Base-by-base conservation (phyloP, 257 asterid species). In the Fraxinus anomala region DNA sequence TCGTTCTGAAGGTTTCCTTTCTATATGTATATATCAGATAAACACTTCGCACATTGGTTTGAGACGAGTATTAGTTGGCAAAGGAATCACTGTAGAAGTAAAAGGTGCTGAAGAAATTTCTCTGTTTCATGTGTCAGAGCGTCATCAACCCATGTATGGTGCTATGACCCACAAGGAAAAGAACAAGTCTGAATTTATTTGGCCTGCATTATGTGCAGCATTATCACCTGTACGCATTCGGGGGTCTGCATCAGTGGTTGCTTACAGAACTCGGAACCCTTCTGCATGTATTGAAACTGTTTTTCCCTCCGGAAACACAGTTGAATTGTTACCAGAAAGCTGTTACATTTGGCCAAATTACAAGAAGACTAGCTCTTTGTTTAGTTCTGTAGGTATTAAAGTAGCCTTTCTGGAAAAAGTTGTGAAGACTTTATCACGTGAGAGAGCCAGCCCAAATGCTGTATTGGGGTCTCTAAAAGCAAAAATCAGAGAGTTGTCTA, bases 51-150 rank as follows among this genome's bases (percentile, higher is more conserved):
- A 81, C 83, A 69, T 84, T 73, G 94, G 93, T 76, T 83, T 94
- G 86, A 84, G 88, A 72, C 86, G 87, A 76, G 86, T 92, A 71
- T 86, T 87, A 44, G 92, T 94, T 19, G 86, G 92, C 65, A 89
- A 94, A 87, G 98, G 97, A 79, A 89, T 94, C 74, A 86, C 90
- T 2, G 74, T 92, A 61, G 97, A 89, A 86, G 89, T 92, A 76
- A 82, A 81, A 77, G 89, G 89, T 5, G 96, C 96, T 12, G 82
- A 91, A 85, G 95, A 88, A 85, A 85, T 92, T 19, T 83, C 91
- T 74, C 71, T 88, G 70, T 79, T 85, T 77, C 86, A 80, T 37
- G 80, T 88, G 63, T 74, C 87, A 23, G 78, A 81, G 72, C 56
- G 56, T 65, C 79, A 78, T 73, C 84, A 82, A 40, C 77, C 54